Base-by-base conservation (phyloP, 768 basidiomycete genomes). In the Suillus plorans region DNA sequence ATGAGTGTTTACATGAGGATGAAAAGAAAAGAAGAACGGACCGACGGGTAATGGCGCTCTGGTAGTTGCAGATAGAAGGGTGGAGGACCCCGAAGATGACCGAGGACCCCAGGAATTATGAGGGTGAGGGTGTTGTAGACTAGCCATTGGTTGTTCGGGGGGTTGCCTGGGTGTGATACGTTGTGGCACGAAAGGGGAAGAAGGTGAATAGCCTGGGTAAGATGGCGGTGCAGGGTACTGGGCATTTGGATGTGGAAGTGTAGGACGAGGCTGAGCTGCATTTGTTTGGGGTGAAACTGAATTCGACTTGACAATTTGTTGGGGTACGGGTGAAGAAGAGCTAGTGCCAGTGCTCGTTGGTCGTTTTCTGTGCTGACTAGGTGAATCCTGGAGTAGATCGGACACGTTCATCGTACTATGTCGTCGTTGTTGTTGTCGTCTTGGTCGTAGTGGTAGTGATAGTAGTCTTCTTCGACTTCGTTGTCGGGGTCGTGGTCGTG, bases 321-420 rank as follows among this genome's bases (percentile, higher is more conserved):
- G 77, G 20, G 77, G 76, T 59, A 76, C 77, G 56, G 72, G 69
- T n/a, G 75, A 73, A 72, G 61, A 60, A 65, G 69, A 64, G 61
- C 71, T 68, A 39, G 72, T 64, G 77, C 66, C 37, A 6, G 44
- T 20, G 4, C 18, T 49, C 71, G 72, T 69, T 13, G 78, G 67
- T 4, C 70, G 70, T 71, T 78, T 70, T 25, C 78, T 68, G 70
- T 84, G 84, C 69, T 88, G 87, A 0, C 88, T 88, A 58, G 89
- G 89, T 0, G 88, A 85, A 74, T 88, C 87, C 68, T 89, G 88
- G 31, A 91, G 78, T 63, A 91, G 82, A 72, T 81, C 85, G 28
- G 86, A 85, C 69, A 91, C 87, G 76, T 90, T 89, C 89, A 90
- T 90, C 8, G 20, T 41, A 41, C 39, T 16, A 25, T 9, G 42